Evolutionary conservation across 139 green algal species (phyloP), one percentile per base, ranked within the genome.

Genomic region (Picochlorum sp.): DNA sequence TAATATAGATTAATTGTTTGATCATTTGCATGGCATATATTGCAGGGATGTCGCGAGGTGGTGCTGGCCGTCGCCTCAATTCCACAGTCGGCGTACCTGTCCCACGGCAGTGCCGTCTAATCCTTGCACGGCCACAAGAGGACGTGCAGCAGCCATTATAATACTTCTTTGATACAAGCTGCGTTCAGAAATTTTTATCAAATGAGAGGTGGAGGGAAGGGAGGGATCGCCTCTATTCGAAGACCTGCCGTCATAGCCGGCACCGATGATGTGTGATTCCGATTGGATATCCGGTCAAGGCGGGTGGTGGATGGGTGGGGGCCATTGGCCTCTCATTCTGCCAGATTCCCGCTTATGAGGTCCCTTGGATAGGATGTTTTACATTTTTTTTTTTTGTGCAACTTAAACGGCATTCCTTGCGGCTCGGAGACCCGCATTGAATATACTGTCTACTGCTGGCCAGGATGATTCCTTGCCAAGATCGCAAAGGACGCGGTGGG

Each of bases 401-500:
- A 7, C 3, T 30, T 23, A 69, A 23, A 21, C 47, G 28, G 49
- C 23, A 56, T 89, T 66, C 24, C 85, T 62, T 15, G 85, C 62
- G 9, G 69, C 58, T 2, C 49, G 21, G 38, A 91, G 65, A 38
- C 85, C 32, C 20, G 49, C 54, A 26, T 82, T 86, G 74, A 84
- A 94, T 2, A 64, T 75, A 32, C 66, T 54, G 65, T 96, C 89
- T 21, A 90, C 34, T 2, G 69, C 51, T 9, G 70, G 84, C 64
- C 85, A 82, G 6, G 69, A 72, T 7, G 81, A 80, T 75, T 88
- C 73, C 63, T 79, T 73, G 9, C 87, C 89, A 32, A 90, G 64
- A 69, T 96, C 89, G 9, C 75, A 84, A 20, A 92, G 76, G 47
- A 95, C 86, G 8, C 91, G 80, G 72, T 97, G 91, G 2, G 86